A percentile compares a stretch with the other conserved stretches of the same genome.
Conservation (phyloP, 306 rosid species). For the Parietaria judaica region DNA sequence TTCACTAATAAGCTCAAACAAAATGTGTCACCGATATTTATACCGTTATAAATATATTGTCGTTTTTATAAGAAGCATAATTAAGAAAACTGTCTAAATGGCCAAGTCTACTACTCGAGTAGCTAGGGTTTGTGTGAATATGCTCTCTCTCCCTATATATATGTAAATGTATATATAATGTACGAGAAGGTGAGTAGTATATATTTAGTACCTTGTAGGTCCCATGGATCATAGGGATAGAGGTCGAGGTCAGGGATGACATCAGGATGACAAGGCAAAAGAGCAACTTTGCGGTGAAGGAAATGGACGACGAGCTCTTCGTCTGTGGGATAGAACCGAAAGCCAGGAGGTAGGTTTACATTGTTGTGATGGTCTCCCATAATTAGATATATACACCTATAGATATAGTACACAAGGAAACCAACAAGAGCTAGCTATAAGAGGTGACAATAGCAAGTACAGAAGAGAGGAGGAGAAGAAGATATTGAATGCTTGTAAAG, state of each 20-base stretch:
- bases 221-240: constrained; percentile 82
- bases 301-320: constrained; percentile 93
- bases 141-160: too few species aligned
- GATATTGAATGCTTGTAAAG: constrained; percentile 14
- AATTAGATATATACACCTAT: neutral
- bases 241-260: constrained; percentile 95
- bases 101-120: too few species aligned
- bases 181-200: too few species aligned
- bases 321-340: constrained; percentile 76
- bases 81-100: too few species aligned
- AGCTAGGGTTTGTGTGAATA: too few species aligned
- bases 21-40: too few species aligned
- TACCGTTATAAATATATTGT: too few species aligned
- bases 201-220: constrained; percentile 50
- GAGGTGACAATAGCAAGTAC: neutral
- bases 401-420: neutral
- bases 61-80: too few species aligned
- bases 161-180: too few species aligned
- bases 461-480: constrained; percentile 7
- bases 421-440: neutral
- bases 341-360: constrained; percentile 85
- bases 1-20: too few species aligned
- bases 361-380: constrained; percentile 40
- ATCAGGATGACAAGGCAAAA: constrained; percentile 86
- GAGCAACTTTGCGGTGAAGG: constrained; percentile 79